Base-by-base conservation (phyloP, 116 monocot species). In the Posidonia oceanica region DNA sequence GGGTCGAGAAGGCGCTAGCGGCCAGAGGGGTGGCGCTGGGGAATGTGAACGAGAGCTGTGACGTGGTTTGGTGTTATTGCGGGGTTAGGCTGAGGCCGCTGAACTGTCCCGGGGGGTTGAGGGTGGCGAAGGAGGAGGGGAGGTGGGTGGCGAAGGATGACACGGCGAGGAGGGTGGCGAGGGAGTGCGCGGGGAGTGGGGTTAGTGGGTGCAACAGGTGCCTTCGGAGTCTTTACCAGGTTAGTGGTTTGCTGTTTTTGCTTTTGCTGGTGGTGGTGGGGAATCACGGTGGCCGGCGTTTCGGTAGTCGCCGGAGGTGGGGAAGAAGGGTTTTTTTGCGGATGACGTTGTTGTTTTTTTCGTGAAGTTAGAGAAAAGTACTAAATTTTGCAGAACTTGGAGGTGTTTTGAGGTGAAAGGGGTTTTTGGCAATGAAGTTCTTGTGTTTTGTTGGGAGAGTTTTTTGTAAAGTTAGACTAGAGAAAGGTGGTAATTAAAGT, bases 41-140 rank as follows among this genome's bases (percentile, higher is more conserved):
- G 0, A 77, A 74, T 14, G 79, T 83, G 48, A 96, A 96, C 66
- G 88, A 66, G 72, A 88, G 84, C 15, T 96, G 95, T 81, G 95
- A 81, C 75, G 68, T 76, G 15, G 83, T 83, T 5, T 80, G 74
- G 76, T 96, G 95, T 80, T 88, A 81, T 78, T 96, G 95, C 76
- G 88, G 88, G n/a, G 71, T 95, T 14, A 72, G 86, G 18, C 84
- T 95, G 3, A 72, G 86, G 61, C 68, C 68, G 14, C 48, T 88
- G 14, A 62, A 81, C 11, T 94, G 94, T 74, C 22, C 78, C 54
- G 61, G 66, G 16, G 70, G 67, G 38, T 44, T 81, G 63, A 65
- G 37, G 60, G 67, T 11, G 36, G 70, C 59, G 61, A 54, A 63
- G 40, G 69, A 63, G 42, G 40, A 59, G 38, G 77, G 85, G 48